These are phyloP conservation scores for Ophiosphaerella narmari DNA, from an alignment of 2,329 filamentous ascomycete genomes.

Conservation along the genomic window DNA sequence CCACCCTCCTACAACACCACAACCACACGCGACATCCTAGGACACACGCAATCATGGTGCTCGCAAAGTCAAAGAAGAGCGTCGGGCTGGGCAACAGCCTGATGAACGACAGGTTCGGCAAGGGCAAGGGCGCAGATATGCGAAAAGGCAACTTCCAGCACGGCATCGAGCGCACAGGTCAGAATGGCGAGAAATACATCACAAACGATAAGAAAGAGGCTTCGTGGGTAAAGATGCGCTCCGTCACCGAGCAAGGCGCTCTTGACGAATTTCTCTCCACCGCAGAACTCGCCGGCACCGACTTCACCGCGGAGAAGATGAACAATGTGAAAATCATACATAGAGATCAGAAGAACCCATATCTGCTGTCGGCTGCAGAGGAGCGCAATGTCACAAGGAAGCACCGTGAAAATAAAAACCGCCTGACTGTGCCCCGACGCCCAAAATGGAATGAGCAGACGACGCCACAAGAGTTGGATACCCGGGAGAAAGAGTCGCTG, in stretches of 20 bases:
- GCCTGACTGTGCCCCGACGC: constrained; percentile 85
- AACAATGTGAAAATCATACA: constrained; percentile 99
- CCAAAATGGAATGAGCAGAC: constrained; percentile 87
- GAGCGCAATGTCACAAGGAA: constrained; percentile 79
- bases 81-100: constrained; percentile 95
- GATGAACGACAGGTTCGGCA: constrained; percentile 98
- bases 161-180: constrained; percentile 72
- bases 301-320: constrained; percentile 98
- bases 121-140: constrained; percentile 82
- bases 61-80: constrained; percentile 92
- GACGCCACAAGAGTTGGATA: constrained; percentile 80
- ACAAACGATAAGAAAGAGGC: constrained; percentile 90
- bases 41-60: constrained; percentile 60
- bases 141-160: constrained; percentile 68
- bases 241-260: constrained; percentile 93
- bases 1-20: constrained; percentile 9
- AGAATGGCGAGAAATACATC: constrained; percentile 86
- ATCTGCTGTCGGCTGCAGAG: constrained; percentile 81
- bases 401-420: constrained; percentile 77
- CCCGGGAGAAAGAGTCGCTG: constrained; percentile 77
- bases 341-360: constrained; percentile 93
- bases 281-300: constrained; percentile 94
- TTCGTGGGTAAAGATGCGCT: constrained; percentile 98
- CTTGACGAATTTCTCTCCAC: constrained; percentile 96
- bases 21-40: constrained; percentile 18